phyloP scores from a whole-genome alignment of 768 basidiomycete genomes.

The Podaxis pistillaris region DNA sequence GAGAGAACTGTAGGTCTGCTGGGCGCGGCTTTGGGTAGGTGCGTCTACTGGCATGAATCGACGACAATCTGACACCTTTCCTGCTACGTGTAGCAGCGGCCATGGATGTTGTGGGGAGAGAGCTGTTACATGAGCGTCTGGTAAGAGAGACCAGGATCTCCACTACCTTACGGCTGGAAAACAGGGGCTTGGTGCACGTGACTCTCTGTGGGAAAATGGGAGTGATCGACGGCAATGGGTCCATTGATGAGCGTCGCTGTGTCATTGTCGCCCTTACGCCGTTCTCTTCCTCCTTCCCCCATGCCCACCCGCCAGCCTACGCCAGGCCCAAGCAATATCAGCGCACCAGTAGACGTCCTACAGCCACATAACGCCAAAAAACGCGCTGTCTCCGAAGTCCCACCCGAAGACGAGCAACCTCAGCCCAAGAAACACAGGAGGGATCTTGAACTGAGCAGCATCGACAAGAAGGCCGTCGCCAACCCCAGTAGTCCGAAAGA shows the following conservation, averaged over 20 bases:
- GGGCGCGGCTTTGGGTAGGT: conserved; percentile 9
- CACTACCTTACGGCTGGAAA: neutral
- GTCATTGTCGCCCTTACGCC: neutral
- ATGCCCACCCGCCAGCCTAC: conserved; percentile 33
- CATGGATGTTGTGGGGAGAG: neutral
- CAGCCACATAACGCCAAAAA: conserved; percentile 31
- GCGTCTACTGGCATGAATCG: neutral
- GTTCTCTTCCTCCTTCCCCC: neutral
- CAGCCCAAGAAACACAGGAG: conserved; percentile 26
- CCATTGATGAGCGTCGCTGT: neutral
- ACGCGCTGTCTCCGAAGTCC: conserved; percentile 28
- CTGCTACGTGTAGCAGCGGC: conserved; percentile 1
- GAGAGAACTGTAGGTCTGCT: neutral
- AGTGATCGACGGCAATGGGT: neutral
- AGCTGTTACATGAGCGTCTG: neutral
- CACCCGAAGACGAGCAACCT: conserved; percentile 20
- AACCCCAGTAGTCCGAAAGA: neutral
- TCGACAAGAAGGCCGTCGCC: conserved; percentile 4
- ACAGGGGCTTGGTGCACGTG: neutral
- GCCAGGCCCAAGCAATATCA: conserved; percentile 26
- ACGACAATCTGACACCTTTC: neutral
- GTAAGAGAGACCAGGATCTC: neutral
- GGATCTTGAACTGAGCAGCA: conserved; percentile 27
- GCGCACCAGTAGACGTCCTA: conserved; percentile 10
- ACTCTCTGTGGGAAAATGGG: neutral